phyloP scores from a whole-genome alignment of 441 rosid genomes.

The Corymbia citriodora region DNA sequence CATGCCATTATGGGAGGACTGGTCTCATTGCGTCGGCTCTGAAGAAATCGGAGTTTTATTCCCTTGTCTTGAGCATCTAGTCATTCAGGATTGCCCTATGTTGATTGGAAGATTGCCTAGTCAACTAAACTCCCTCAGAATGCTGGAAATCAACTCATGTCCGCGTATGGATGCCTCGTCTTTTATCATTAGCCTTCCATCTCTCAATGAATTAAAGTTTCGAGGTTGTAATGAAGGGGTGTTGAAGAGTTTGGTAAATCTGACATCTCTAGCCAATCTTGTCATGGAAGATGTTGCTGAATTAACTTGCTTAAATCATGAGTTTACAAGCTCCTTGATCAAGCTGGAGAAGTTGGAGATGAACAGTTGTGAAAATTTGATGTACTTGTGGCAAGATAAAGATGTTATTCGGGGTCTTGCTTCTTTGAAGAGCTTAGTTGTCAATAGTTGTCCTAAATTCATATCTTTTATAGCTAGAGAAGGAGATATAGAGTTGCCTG shows the following conservation, averaged over 20 bases:
- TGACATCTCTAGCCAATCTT: neutral
- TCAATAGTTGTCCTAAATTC: fast-evolving
- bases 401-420: fast-evolving
- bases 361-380: neutral
- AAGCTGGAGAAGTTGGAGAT: neutral
- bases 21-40: too few relatives aligned
- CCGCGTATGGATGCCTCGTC: neutral
- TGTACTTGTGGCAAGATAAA: neutral
- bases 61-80: too few relatives aligned
- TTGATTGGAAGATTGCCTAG: too few relatives aligned
- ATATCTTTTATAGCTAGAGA: neutral
- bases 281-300: neutral
- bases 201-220: neutral
- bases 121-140: fast-evolving
- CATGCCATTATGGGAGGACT: too few relatives aligned
- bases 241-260: neutral
- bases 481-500: neutral
- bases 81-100: too few relatives aligned
- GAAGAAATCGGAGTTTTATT: too few relatives aligned
- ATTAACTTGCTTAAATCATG: neutral
- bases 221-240: neutral
- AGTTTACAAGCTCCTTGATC: neutral
- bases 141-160: fast-evolving
- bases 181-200: neutral
- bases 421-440: neutral